Percentiles rank a stretch among this genome's conserved stretches.
Evolutionary conservation across 495 filamentous ascomycete species (phyloP).

Genomic region (Melanomma pulvis-pyrius): DNA sequence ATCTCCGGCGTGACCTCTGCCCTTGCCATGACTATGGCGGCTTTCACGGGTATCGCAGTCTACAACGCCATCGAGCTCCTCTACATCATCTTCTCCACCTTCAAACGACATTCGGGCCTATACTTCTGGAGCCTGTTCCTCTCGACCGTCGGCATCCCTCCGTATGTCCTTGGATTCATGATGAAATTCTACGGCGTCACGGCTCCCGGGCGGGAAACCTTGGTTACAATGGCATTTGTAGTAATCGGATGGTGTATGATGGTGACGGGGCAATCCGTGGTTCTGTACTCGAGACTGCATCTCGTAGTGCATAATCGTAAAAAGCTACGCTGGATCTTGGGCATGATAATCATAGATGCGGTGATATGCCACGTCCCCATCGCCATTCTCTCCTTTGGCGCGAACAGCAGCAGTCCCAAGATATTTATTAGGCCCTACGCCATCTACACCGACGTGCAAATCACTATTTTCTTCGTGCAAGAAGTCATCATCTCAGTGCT

Average conservation of each 20-base stretch:
- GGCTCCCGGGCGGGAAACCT: background rate
- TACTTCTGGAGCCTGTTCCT: conserved; percentile 24
- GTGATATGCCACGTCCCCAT: conserved; percentile 7
- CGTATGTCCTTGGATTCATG: conserved; percentile 17
- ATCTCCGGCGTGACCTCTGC: background rate
- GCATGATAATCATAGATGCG: conserved; percentile 7
- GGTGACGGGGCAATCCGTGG: conserved; percentile 33
- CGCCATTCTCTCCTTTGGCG: background rate
- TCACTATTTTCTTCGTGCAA: conserved; percentile 22
- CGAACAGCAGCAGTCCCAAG: background rate
- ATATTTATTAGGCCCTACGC: conserved; percentile 9
- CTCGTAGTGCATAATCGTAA: conserved; percentile 3
- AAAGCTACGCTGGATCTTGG: conserved; percentile 11
- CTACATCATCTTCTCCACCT: conserved; percentile 13
- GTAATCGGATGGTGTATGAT: conserved; percentile 15
- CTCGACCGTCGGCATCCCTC: conserved; percentile 13
- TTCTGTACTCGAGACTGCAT: conserved; percentile 34
- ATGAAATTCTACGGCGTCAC: conserved; percentile 8
- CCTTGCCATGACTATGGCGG: conserved; percentile 12
- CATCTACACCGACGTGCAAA: conserved; percentile 5
- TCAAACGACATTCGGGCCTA: conserved; percentile 13
- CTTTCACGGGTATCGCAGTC: conserved; percentile 9
- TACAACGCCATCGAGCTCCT: conserved; percentile 29
- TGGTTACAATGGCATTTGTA: background rate
- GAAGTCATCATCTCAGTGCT: conserved; percentile 15